Percentiles rank a stretch among this genome's conserved stretches.
Conservation (phyloP, 352 stramenopile species). For the Pythium chondricola region DNA sequence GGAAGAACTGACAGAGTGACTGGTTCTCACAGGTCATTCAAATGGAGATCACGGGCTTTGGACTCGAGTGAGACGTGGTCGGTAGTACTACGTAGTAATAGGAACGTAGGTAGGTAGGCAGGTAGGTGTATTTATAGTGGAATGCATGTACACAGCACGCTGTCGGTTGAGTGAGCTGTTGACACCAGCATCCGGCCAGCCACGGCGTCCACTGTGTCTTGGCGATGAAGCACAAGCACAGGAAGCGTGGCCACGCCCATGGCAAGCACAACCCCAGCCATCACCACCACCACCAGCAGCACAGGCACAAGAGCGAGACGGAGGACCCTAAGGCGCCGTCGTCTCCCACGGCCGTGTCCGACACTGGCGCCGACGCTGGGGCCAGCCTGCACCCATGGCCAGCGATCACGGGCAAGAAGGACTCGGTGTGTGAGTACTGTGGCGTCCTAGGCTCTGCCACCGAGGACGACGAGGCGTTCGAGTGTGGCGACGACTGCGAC, state of each 20-base stretch:
- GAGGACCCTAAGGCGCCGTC: not conserved
- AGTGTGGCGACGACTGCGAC: conserved; percentile 12
- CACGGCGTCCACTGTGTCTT: no score
- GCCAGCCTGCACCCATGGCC: not conserved
- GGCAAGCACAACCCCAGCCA: conserved; percentile 3
- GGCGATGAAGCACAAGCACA: conserved; percentile 17
- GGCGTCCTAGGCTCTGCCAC: not conserved
- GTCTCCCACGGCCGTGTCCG: not conserved
- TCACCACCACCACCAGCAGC: conserved; percentile 7
- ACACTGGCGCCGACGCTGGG: not conserved
- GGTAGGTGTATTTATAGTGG: no score
- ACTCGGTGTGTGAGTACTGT: conserved; percentile 18
- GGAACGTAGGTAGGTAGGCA: no score
- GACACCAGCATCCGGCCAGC: no score
- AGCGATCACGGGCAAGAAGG: not conserved
- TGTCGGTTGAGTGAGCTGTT: no score
- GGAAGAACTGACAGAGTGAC: not conserved
- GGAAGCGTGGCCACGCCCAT: conserved; percentile 19
- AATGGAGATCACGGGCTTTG: conserved; percentile 37
- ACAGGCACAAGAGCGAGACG: conserved; percentile 1
- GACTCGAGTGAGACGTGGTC: conserved; percentile 45
- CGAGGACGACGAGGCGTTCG: conserved; percentile 9
- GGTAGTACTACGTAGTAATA: no score
- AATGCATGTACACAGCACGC: no score
- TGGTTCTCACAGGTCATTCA: conserved; percentile 15